Percentiles rank a stretch among this genome's conserved stretches.
These are phyloP conservation scores for Trichosporon faecale DNA, from an alignment of 1,284 basidiomycete genomes.

Conservation along the genomic window DNA sequence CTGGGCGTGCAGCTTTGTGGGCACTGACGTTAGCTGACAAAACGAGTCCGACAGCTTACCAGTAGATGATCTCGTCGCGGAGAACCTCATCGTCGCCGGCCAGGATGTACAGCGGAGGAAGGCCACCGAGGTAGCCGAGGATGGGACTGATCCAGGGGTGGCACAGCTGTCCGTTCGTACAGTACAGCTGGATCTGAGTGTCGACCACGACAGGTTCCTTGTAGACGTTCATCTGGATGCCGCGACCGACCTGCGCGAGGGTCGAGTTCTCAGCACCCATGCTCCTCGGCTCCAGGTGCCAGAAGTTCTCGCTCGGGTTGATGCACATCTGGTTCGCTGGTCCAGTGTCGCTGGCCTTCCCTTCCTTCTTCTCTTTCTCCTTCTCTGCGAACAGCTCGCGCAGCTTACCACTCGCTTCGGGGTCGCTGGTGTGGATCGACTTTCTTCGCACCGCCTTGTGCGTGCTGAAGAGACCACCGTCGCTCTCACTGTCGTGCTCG, in stretches of 20 bases:
- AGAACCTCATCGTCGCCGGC: slow-evolving; percentile 88
- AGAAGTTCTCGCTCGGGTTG: slow-evolving; percentile 36
- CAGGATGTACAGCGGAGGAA: slow-evolving; percentile 82
- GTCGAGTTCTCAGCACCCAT: slow-evolving; percentile 22
- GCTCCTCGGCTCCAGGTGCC: not conserved
- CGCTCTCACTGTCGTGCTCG: not conserved
- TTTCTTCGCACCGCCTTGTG: not conserved
- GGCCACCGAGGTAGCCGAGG: slow-evolving; percentile 79
- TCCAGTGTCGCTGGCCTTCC: not conserved
- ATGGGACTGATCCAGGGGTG: slow-evolving; percentile 86
- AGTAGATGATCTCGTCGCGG: slow-evolving; percentile 85
- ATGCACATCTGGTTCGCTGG: slow-evolving; percentile 31
- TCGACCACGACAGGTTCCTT: slow-evolving; percentile 38
- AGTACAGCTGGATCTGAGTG: slow-evolving; percentile 81
- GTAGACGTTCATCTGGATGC: slow-evolving; percentile 32
- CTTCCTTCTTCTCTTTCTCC: not conserved
- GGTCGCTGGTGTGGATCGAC: slow-evolving; percentile 17
- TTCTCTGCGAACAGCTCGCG: slow-evolving; percentile 1
- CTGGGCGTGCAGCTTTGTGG: slow-evolving; percentile 85
- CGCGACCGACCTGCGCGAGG: slow-evolving; percentile 35
- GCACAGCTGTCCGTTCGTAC: slow-evolving; percentile 73
- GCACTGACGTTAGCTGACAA: slow-evolving; percentile 59
- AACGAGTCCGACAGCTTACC: slow-evolving; percentile 57
- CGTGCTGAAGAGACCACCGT: not conserved
- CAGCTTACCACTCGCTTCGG: not conserved